Percentiles rank a stretch among this genome's conserved stretches.
Evolutionary conservation across 208 protist species (phyloP).

Genomic region (Leishmania guyanensis): DNA sequence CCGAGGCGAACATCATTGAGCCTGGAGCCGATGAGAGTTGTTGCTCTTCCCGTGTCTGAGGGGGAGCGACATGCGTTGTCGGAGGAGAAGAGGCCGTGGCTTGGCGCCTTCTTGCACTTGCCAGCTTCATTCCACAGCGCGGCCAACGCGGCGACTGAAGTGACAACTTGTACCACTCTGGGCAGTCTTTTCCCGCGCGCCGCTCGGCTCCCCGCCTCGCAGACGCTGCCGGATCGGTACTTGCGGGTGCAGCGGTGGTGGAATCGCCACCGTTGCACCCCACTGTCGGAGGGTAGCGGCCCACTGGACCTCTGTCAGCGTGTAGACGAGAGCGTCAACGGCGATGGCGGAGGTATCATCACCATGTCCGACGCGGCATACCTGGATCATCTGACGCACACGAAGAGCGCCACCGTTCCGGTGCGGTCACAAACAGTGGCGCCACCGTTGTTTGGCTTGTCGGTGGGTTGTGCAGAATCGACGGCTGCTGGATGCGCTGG

Average conservation of each 20-base stretch:
- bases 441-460: conserved; percentile 11
- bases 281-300: conserved; percentile 11
- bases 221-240: not conserved
- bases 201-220: conserved; percentile 4
- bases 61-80: not conserved
- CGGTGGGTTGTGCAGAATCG: no score
- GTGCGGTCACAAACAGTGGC: not conserved
- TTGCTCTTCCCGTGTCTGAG: not conserved
- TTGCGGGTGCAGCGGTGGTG: conserved; percentile 25
- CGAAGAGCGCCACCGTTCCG: not conserved
- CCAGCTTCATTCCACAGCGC: not conserved
- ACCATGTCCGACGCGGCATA: not conserved
- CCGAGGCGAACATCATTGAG: not conserved
- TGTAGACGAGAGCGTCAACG: not conserved
- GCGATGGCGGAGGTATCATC: not conserved
- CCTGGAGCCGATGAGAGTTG: not conserved
- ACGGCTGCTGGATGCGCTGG: not conserved
- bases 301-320: not conserved
- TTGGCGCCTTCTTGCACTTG: not conserved
- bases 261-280: conserved; percentile 14
- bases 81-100: not conserved
- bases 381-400: not conserved
- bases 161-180: not conserved
- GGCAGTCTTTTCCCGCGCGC: not conserved
- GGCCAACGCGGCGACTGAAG: not conserved